phyloP scores from a whole-genome alignment of 2,329 filamentous ascomycete species.

The Apiospora phragmitis region DNA sequence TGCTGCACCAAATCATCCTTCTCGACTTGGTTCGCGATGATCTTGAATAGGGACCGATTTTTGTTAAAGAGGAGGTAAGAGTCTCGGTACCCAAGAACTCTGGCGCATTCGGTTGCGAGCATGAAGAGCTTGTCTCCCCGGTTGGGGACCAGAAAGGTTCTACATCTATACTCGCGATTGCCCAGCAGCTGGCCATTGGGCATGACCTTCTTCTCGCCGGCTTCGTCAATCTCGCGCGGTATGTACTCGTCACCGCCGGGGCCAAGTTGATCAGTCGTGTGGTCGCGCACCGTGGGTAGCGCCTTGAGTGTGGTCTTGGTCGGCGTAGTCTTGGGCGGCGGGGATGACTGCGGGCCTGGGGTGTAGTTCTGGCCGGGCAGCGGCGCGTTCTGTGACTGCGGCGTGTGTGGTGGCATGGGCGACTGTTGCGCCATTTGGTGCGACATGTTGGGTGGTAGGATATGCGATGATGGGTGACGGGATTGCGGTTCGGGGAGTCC shows the following conservation, averaged over 20 bases:
- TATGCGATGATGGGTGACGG: slow-evolving; percentile 27
- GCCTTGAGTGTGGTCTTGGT: slow-evolving; percentile 88
- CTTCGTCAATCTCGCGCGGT: slow-evolving; percentile 88
- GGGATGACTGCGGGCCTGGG: slow-evolving; percentile 49
- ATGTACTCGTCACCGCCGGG: slow-evolving; percentile 91
- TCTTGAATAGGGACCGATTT: slow-evolving; percentile 94
- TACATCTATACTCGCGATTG: slow-evolving; percentile 84
- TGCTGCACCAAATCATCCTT: slow-evolving; percentile 96
- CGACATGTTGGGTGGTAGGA: slow-evolving; percentile 50
- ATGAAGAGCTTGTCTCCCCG: slow-evolving; percentile 95
- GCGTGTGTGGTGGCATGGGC: slow-evolving; percentile 52
- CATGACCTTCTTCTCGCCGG: slow-evolving; percentile 92
- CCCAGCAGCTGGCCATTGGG: slow-evolving; percentile 79
- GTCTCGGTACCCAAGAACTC: slow-evolving; percentile 90
- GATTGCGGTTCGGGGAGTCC: slow-evolving; percentile 53
- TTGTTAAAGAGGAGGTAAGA: slow-evolving; percentile 99
- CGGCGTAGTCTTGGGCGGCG: slow-evolving; percentile 77
- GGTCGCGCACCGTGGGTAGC: slow-evolving; percentile 90
- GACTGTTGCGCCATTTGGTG: slow-evolving; percentile 32
- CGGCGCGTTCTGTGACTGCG: slow-evolving; percentile 50
- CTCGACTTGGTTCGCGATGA: slow-evolving; percentile 92
- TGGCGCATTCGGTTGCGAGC: slow-evolving; percentile 95
- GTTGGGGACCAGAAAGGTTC: slow-evolving; percentile 90
- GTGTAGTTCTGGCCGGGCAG: slow-evolving; percentile 44
- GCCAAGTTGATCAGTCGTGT: slow-evolving; percentile 93